Percentiles rank a stretch among this genome's conserved stretches.
phyloP scores from a whole-genome alignment of 257 asterid species.

The Capsicum chinense region DNA sequence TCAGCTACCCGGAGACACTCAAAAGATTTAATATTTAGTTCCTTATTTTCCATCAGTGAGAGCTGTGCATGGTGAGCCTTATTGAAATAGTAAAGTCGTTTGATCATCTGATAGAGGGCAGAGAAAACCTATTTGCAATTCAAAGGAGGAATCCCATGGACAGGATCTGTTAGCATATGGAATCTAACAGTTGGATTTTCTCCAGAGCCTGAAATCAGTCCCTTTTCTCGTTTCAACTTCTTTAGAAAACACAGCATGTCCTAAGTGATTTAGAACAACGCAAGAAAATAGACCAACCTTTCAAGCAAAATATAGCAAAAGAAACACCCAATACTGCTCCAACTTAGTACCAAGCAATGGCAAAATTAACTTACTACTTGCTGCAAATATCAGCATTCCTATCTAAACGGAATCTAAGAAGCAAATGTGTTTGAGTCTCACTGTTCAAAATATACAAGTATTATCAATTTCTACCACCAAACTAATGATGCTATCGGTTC shows the following conservation, averaged over 20 bases:
- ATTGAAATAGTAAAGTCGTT: neutral
- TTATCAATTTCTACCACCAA: constrained; percentile 5
- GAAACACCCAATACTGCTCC: constrained; percentile 11
- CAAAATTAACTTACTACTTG: neutral
- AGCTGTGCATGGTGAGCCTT: neutral
- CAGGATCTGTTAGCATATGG: neutral
- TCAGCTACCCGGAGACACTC: neutral
- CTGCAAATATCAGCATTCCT: neutral
- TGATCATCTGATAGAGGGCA: neutral
- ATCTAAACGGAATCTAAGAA: neutral
- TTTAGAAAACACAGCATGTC: neutral
- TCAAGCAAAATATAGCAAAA: neutral
- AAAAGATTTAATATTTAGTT: neutral
- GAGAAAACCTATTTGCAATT: neutral
- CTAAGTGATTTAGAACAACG: neutral
- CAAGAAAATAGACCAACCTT: neutral
- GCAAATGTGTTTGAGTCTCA: constrained; percentile 8
- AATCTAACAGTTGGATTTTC: neutral
- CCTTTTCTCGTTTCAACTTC: neutral
- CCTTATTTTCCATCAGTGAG: neutral
- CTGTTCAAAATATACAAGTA: neutral
- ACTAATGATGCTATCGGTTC: neutral
- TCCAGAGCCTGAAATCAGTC: neutral
- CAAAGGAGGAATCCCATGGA: constrained; percentile 1
- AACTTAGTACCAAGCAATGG: neutral